These are phyloP conservation scores for Penicillium subrubescens DNA, from an alignment of 495 filamentous ascomycete genomes.

Conservation along the genomic window DNA sequence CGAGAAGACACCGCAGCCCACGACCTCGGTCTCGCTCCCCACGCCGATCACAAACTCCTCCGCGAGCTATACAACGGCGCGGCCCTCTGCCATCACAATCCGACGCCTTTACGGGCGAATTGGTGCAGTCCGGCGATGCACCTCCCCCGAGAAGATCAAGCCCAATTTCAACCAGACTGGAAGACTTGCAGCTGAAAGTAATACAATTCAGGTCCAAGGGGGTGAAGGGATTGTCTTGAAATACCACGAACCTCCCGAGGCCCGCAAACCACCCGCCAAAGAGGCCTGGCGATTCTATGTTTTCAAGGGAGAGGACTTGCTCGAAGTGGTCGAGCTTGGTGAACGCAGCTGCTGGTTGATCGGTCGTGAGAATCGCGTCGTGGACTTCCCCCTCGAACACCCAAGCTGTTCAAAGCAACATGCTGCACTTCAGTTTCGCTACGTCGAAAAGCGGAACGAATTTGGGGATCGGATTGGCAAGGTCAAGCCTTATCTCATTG, in stretches of 20 bases:
- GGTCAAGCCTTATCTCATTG: constrained; percentile 89
- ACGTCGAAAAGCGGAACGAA: constrained; percentile 79
- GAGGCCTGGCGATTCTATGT: constrained; percentile 88
- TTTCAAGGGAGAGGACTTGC: constrained; percentile 80
- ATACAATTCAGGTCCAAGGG: constrained; percentile 72
- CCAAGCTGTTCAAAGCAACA: constrained; percentile 94
- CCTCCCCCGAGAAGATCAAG: constrained; percentile 70
- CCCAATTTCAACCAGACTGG: constrained; percentile 85
- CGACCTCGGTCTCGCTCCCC: constrained; percentile 40
- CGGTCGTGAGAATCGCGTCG: constrained; percentile 76
- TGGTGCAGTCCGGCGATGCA: constrained; percentile 36
- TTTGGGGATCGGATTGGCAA: constrained; percentile 78
- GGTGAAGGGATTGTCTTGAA: constrained; percentile 72
- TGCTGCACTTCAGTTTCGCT: constrained; percentile 91
- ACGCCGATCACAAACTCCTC: constrained; percentile 31
- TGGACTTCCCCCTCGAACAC: constrained; percentile 83
- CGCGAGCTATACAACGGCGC: constrained; percentile 38
- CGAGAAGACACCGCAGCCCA: constrained; percentile 29
- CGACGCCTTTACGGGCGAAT: constrained; percentile 63
- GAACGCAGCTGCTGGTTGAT: constrained; percentile 86
- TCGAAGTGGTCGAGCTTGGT: constrained; percentile 77
- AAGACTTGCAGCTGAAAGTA: constrained; percentile 82
- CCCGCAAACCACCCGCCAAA: constrained; percentile 78
- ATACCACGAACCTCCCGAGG: constrained; percentile 93
- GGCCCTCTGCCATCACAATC: constrained; percentile 71